Evolutionary conservation across 1,284 basidiomycete species (phyloP), one percentile per base, ranked within the genome.

Genomic region (Austroboletus niveus): DNA sequence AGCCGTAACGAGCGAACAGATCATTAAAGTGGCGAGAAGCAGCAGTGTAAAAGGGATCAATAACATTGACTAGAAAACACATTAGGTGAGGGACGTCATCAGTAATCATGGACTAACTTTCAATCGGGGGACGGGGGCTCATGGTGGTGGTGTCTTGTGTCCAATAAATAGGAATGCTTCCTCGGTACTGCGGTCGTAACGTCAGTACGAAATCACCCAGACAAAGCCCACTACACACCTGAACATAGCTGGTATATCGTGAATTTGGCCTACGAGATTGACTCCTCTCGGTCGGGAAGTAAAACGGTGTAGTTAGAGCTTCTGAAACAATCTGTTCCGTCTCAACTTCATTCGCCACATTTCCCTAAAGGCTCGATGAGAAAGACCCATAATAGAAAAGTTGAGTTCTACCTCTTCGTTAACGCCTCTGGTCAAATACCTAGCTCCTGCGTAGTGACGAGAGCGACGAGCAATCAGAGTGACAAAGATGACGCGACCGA

Each of bases 331-430:
- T 97, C 65, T 99, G 97, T 65, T 99, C 97, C 0, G 95, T 98
- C 71, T 99, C 97, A 3, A 99, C 97, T 70, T 99, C 97, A 63
- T 99, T 99, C 1, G 96, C 97, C 2, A 99, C 97, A 65, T 98
- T 92, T 2, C 97, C 97, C 90, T 95, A 60, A 5, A 29, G 31
- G 8, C n/a, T n/a, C 45, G 43, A 40, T 57, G 42, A 57, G 40
- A 32, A 30, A 34, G 36, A 5, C 20, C n/a, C 7, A 20, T 24
- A 0, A 30, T 9, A 14, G 9, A 12, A 42, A n/a, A 8, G 4
- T 32, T 12, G 8, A 12, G 3, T 15, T 36, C 8, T 47, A 90
- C 90, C 76, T 93, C 85, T 59, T 95, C 90, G 62, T 98, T 95
- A 20, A 95, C 92, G 1, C 97, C 97, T 51, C 97, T 82, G 56